phyloP scores from a whole-genome alignment of 257 asterid species.

The Voacanga thouarsii region DNA sequence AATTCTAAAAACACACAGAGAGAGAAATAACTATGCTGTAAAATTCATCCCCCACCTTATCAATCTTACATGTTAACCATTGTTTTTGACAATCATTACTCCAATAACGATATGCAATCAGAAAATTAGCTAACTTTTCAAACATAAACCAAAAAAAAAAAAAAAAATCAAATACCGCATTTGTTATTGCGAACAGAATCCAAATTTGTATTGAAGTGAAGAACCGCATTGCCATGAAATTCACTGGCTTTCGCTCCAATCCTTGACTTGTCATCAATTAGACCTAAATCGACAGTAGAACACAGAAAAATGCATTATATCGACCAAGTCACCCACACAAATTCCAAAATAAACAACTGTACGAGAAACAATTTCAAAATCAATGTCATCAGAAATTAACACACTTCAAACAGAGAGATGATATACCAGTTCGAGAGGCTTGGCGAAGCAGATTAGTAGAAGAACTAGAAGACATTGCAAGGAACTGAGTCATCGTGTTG shows the following conservation, averaged over 20 bases:
- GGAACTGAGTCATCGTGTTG: conserved; percentile 53
- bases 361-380: neutral
- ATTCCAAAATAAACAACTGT: neutral
- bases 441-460: conserved; percentile 35
- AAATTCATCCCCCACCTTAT: neutral
- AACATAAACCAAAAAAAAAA: neutral
- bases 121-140: neutral
- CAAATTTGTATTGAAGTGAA: conserved; percentile 31
- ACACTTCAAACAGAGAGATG: neutral
- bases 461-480: conserved; percentile 47
- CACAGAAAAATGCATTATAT: conserved; percentile 1
- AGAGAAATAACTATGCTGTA: neutral
- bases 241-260: conserved; percentile 52
- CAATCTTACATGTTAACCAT: neutral
- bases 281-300: conserved; percentile 33
- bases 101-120: neutral
- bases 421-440: conserved; percentile 45
- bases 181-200: conserved; percentile 28
- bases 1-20: no score
- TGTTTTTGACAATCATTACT: neutral
- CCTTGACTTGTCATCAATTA: conserved; percentile 33
- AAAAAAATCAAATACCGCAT: conserved; percentile 31
- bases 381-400: neutral
- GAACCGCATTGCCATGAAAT: conserved; percentile 50
- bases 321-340: neutral